Conservation (phyloP, 495 filamentous ascomycete species). For the Platismatia glauca region DNA sequence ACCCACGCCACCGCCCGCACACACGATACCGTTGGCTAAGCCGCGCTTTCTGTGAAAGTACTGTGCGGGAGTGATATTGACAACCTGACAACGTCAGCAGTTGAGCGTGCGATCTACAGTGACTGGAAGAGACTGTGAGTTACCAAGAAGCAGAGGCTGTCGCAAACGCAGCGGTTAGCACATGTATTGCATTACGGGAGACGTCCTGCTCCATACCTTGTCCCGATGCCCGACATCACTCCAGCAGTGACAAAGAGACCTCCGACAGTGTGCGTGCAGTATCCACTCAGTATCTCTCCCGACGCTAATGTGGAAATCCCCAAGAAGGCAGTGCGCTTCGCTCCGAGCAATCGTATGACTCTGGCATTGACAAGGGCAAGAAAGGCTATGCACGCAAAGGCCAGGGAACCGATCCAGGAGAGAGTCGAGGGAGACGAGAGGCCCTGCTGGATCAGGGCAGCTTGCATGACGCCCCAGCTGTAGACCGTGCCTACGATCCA, state of each 20-base stretch:
- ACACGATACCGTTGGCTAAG: conserved; percentile 49
- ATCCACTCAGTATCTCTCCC: conserved; percentile 43
- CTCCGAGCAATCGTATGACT: conserved; percentile 42
- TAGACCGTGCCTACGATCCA: conserved; percentile 47
- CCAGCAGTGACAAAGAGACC: conserved; percentile 50
- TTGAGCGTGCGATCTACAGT: background rate
- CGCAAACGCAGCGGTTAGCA: background rate
- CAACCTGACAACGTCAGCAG: background rate
- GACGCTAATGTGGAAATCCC: conserved; percentile 40
- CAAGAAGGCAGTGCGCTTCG: conserved; percentile 35
- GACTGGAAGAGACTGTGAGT: background rate
- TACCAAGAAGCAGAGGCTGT: background rate
- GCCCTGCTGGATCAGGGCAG: conserved; percentile 38
- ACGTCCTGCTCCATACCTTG: background rate
- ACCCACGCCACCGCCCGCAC: conserved; percentile 45
- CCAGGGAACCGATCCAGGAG: conserved; percentile 48
- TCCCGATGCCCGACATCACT: conserved; percentile 44
- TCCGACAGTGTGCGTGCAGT: conserved; percentile 38
- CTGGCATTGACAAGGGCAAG: conserved; percentile 42
- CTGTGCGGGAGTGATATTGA: conserved; percentile 36
- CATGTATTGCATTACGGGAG: background rate
- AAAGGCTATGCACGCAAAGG: conserved; percentile 39
- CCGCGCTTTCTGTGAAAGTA: conserved; percentile 48
- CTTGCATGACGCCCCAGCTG: conserved; percentile 51
- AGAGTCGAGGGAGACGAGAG: conserved; percentile 37